Evolutionary conservation across 441 rosid genomes (phyloP).

Genomic region (Erysimum cheiri): DNA sequence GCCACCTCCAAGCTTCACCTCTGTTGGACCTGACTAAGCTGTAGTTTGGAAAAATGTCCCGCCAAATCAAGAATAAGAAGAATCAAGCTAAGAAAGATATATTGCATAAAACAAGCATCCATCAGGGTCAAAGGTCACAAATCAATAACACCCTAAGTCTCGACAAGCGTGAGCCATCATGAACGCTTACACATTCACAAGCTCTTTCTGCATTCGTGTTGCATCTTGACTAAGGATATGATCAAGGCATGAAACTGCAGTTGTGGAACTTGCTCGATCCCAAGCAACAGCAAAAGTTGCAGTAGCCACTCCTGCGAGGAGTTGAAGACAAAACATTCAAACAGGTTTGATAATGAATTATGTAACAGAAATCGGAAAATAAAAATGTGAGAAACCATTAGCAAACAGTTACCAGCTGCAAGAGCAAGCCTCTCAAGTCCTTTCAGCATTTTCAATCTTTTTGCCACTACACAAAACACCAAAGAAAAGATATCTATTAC

Average conservation of each 20-base stretch:
- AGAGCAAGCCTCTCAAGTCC: slow-evolving; percentile 21
- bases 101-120: background rate
- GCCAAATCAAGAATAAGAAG: slow-evolving; percentile 16
- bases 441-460: slow-evolving; percentile 11
- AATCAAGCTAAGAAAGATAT: slow-evolving; percentile 24
- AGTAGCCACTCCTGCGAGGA: slow-evolving; percentile 55
- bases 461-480: slow-evolving; percentile 30
- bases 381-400: background rate
- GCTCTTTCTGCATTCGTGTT: slow-evolving; percentile 70
- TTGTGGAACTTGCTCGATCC: slow-evolving; percentile 50
- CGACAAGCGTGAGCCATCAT: background rate
- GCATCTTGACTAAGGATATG: slow-evolving; percentile 66
- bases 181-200: slow-evolving; percentile 70
- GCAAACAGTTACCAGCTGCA: slow-evolving; percentile 33
- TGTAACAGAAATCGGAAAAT: background rate
- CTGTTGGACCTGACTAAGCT: slow-evolving; percentile 60
- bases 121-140: background rate
- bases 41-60: slow-evolving; percentile 39
- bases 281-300: slow-evolving; percentile 25
- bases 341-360: background rate
- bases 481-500: slow-evolving; percentile 7
- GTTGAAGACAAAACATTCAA: background rate
- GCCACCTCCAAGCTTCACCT: slow-evolving; percentile 59
- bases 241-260: slow-evolving; percentile 57
- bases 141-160: background rate